Conservation (phyloP, 2,329 filamentous ascomycete species). For the Aspergillus novoparasiticus region DNA sequence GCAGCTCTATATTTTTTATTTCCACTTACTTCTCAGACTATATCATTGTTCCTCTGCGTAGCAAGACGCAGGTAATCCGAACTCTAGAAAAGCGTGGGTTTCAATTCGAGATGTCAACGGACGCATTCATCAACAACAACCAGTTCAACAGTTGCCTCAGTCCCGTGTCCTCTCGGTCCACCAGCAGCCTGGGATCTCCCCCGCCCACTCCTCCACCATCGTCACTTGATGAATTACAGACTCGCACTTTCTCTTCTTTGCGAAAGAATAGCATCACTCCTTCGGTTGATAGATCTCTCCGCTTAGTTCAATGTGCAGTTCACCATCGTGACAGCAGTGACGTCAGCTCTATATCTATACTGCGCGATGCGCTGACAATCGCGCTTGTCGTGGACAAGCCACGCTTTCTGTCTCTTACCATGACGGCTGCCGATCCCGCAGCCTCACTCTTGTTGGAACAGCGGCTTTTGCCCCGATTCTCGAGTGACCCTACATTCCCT, state of each 20-base stretch:
- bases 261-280: slow-evolving; percentile 75
- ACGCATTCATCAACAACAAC: slow-evolving; percentile 64
- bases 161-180: slow-evolving; percentile 33
- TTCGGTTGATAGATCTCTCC: slow-evolving; percentile 67
- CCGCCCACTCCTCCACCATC: slow-evolving; percentile 76
- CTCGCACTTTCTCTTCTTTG: slow-evolving; percentile 81
- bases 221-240: slow-evolving; percentile 76
- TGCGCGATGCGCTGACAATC: slow-evolving; percentile 42
- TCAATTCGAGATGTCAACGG: slow-evolving; percentile 71
- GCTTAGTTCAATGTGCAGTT: slow-evolving; percentile 81
- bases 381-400: slow-evolving; percentile 45
- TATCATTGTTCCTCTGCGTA: slow-evolving; percentile 81
- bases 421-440: slow-evolving; percentile 48
- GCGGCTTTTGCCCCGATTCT: slow-evolving; percentile 63
- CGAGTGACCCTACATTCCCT: slow-evolving; percentile 56
- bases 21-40: slow-evolving; percentile 98
- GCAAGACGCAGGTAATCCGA: slow-evolving; percentile 72
- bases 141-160: slow-evolving; percentile 47
- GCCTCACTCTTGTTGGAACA: slow-evolving; percentile 50
- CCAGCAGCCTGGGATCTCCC: slow-evolving; percentile 31
- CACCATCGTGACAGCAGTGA: slow-evolving; percentile 48
- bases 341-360: slow-evolving; percentile 40
- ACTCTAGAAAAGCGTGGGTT: slow-evolving; percentile 80
- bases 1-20: slow-evolving; percentile 90
- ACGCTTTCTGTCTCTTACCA: slow-evolving; percentile 52